These are phyloP conservation scores for Penicillium sp. DNA, from an alignment of 2,329 filamentous ascomycete species.

Conservation along the genomic window DNA sequence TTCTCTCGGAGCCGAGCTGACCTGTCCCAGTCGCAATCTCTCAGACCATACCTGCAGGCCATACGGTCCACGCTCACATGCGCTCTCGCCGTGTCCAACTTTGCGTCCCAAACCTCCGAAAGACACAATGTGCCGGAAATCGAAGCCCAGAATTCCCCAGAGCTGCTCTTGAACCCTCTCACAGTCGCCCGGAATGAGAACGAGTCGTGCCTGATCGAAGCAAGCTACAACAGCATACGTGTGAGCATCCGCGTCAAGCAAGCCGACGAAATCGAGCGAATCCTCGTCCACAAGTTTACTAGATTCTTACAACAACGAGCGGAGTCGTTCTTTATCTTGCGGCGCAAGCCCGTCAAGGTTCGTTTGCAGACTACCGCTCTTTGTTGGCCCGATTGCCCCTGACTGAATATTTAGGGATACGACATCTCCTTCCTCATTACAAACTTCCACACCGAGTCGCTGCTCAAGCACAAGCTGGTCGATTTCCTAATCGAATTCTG, in stretches of 20 bases:
- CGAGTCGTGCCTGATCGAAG: constrained; percentile 73
- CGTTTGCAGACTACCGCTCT: neutral
- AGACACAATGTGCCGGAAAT: constrained; percentile 98
- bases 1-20: neutral
- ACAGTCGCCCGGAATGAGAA: constrained; percentile 94
- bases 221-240: constrained; percentile 88
- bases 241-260: constrained; percentile 99
- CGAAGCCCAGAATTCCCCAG: constrained; percentile 86
- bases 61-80: constrained; percentile 92
- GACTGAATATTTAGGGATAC: constrained; percentile 66
- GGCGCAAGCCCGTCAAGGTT: constrained; percentile 92
- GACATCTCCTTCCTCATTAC: constrained; percentile 99
- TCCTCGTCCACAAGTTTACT: constrained; percentile 97
- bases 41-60: constrained; percentile 93
- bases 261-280: constrained; percentile 97
- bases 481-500: constrained; percentile 95
- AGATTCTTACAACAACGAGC: constrained; percentile 93
- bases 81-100: constrained; percentile 90
- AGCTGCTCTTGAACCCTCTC: constrained; percentile 87
- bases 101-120: constrained; percentile 94
- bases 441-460: constrained; percentile 97
- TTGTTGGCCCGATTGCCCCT: neutral
- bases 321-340: constrained; percentile 93
- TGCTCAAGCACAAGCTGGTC: constrained; percentile 98
- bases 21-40: constrained; percentile 73